Percentiles rank a stretch among this genome's conserved stretches.
These are phyloP conservation scores for Suhomyces prunicola DNA, from an alignment of 805 yeast genomes.

Conservation along the genomic window DNA sequence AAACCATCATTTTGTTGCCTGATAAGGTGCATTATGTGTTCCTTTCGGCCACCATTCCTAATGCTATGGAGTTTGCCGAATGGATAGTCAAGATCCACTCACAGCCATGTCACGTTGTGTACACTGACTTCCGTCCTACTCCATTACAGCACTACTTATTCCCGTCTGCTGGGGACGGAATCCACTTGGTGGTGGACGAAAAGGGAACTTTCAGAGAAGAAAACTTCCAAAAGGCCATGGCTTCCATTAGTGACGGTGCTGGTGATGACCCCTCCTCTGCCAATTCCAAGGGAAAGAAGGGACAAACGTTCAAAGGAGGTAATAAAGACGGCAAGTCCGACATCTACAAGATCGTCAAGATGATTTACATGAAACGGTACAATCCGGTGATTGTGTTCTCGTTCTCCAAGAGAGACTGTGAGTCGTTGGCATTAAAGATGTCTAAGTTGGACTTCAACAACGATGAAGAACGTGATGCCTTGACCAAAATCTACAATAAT, in stretches of 20 bases:
- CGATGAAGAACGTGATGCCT: slow-evolving; percentile 89
- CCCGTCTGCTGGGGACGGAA: slow-evolving; percentile 99
- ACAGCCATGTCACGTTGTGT: slow-evolving; percentile 98
- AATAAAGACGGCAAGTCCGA: slow-evolving; percentile 74
- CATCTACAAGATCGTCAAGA: slow-evolving; percentile 92
- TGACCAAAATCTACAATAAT: slow-evolving; percentile 84
- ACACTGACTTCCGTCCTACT: slow-evolving; percentile 98
- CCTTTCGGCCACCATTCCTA: slow-evolving; percentile 94
- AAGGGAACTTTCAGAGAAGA: slow-evolving; percentile 95
- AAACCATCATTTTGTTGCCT: slow-evolving; percentile 90
- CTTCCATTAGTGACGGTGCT: slow-evolving; percentile 72
- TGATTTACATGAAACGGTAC: slow-evolving; percentile 95
- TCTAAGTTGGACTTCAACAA: slow-evolving; percentile 91
- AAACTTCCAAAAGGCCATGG: slow-evolving; percentile 98
- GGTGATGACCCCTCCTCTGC: slow-evolving; percentile 80
- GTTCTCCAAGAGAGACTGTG: slow-evolving; percentile 97
- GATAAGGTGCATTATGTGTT: slow-evolving; percentile 94
- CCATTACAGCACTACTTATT: slow-evolving; percentile 96
- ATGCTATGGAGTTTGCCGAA: slow-evolving; percentile 97
- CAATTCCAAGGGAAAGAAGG: slow-evolving; percentile 65
- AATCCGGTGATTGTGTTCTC: slow-evolving; percentile 98
- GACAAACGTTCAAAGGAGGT: slow-evolving; percentile 86
- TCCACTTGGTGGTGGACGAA: slow-evolving; percentile 95
- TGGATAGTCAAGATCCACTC: slow-evolving; percentile 95
- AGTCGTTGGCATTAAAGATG: slow-evolving; percentile 89